Evolutionary conservation across 2,329 filamentous ascomycete species (phyloP), one percentile per base, ranked within the genome.

Genomic region (Ophiosphaerella herpotricha): DNA sequence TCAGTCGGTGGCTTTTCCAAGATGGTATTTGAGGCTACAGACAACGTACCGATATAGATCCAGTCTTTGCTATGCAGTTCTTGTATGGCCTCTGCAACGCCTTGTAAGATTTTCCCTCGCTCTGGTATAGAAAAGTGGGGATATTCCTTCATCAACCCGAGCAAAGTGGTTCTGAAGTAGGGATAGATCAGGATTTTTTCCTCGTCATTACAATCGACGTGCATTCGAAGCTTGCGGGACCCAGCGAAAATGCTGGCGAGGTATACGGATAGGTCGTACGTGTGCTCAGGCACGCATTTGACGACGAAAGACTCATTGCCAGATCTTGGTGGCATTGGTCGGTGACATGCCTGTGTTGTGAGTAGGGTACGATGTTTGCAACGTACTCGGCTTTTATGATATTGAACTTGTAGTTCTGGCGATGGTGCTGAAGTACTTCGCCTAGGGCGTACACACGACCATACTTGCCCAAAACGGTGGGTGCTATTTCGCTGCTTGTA

Each of bases 311-410:
- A 58, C 43, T 71, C 29, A 52, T 63, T 57, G 24, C 52, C 54
- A 46, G 63, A 72, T 58, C 70, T 73, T 39, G 54, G 55, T 29
- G 3, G 26, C 39, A 14, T 50, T 18, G 16, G 6, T 9, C 42
- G 9, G 26, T 11, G 4, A 8, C 26, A 6, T 29, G 26, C 7
- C 26, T 29, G 26, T 11, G 26, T 47, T 50, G 36, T 43, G 8
- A 55, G 43, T 43, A 50, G 44, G 26, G 13, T 58, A 47, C 40
- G 36, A 51, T 43, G 50, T 53, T 18, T 37, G 48, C 18, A 59
- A 70, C 66, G 38, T 65, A 72, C 73, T 68, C 49, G 38, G 71
- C 70, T 62, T 68, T 72, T 54, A 67, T 70, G 48, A 75, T 57
- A 57, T 55, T 67, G 12, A 64, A 46, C 32, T 52, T 58, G 37